Evolutionary conservation across 208 protist genomes (phyloP), one percentile per base, ranked within the genome.

Genomic region (Trypanosoma avium): DNA sequence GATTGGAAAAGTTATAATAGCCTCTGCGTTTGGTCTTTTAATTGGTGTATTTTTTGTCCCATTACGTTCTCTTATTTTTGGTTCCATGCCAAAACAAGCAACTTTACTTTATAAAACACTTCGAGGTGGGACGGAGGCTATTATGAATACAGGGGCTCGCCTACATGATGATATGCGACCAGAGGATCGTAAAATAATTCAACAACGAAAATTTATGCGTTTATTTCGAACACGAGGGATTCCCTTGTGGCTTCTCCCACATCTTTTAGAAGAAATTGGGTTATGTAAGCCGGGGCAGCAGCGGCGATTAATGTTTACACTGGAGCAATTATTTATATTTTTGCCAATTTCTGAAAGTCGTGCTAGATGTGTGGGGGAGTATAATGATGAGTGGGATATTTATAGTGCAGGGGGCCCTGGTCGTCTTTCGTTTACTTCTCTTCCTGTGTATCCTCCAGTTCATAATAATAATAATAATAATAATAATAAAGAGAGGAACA

Each of bases 141-240:
- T 89, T 49, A 47, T 93, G 32, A 36, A 75, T 47, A 65, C 70
- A 15, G 86, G 86, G 24, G 70, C 72, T 33, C 67, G 40, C 2
- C 59, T 75, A 19, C 86, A 90, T 60, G 81, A 89, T 47, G 86
- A 90, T 58, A 84, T 93, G 78, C 79, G 75, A 3, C 86, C 86
- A 6, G 78, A 85, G n/a, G 75, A 73, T 42, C 79, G 86, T 3
- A 61, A 77, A 15, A 47, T 62, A 19, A 70, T 88, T 27, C 82
- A 93, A 57, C 33, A 50, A 1, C 77, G 76, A 22, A 90, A 93
- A 63, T 88, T 93, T 61, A 57, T 58, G 6, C 77, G 78, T 17
- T 61, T 93, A 8, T 90, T 88, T 63, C 73, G 48, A 0, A 30
- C 67, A 3, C 49, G 72, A 30, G 87, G 87, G 15, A 90, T 93